Conservation (phyloP, 2,329 filamentous ascomycete species). For the Penicillium rolfsii region DNA sequence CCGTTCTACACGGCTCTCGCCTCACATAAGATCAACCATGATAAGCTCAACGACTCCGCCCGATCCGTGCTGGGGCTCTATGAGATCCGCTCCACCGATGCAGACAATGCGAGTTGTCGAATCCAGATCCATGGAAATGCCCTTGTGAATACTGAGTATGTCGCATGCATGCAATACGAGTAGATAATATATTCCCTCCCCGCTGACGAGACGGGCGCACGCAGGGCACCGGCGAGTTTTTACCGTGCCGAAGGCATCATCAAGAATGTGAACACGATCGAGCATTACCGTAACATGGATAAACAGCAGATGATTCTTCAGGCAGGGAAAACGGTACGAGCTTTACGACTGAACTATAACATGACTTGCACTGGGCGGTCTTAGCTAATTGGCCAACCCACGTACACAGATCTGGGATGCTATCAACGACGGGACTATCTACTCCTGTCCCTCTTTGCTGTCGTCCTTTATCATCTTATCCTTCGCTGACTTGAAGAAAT, state of each 20-base stretch:
- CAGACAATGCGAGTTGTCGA: conserved; percentile 75
- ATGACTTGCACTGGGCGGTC: too few relatives aligned
- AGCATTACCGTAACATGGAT: conserved; percentile 85
- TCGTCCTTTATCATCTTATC: conserved; percentile 87
- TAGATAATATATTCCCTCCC: neutral
- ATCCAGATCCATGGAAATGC: conserved; percentile 91
- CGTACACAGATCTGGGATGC: conserved; percentile 84
- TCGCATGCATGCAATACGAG: conserved; percentile 25
- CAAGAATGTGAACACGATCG: conserved; percentile 93
- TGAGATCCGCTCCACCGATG: conserved; percentile 73
- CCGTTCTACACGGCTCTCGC: conserved; percentile 95
- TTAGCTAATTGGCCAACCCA: neutral
- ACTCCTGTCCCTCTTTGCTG: conserved; percentile 88
- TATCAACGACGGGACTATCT: conserved; percentile 94
- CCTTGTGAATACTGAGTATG: conserved; percentile 79
- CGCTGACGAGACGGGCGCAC: conserved; percentile 13
- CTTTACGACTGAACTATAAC: neutral
- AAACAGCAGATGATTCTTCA: conserved; percentile 76
- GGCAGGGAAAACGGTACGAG: conserved; percentile 72
- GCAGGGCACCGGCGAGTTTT: conserved; percentile 68
- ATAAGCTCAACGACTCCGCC: conserved; percentile 93
- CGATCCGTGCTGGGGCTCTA: conserved; percentile 86
- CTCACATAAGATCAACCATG: conserved; percentile 90
- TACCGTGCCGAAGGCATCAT: conserved; percentile 91
- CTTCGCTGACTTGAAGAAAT: conserved; percentile 95